phyloP scores from a whole-genome alignment of 768 basidiomycete species.

The Pholiota microspora region DNA sequence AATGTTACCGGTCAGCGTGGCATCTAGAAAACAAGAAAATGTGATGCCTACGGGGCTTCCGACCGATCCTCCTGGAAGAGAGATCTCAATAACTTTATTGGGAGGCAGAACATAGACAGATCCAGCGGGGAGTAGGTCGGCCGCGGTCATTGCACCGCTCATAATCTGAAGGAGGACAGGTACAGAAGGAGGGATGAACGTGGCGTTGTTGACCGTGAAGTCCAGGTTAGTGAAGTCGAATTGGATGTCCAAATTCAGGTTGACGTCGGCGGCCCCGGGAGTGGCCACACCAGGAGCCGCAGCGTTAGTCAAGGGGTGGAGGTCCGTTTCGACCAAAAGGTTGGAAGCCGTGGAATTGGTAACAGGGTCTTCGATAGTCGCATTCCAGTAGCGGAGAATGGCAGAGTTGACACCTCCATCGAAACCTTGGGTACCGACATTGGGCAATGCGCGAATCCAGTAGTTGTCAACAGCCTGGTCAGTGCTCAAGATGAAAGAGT shows the following conservation, averaged over 20 bases:
- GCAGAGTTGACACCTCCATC: slow-evolving; percentile 45
- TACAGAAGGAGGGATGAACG: slow-evolving; percentile 30
- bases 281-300: slow-evolving; percentile 26
- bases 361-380: not conserved
- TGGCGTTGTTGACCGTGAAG: slow-evolving; percentile 29
- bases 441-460: slow-evolving; percentile 35
- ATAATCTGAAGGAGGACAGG: slow-evolving; percentile 20
- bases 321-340: slow-evolving; percentile 32
- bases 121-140: not conserved
- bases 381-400: slow-evolving; percentile 43
- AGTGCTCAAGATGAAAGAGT: slow-evolving; percentile 31
- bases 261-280: slow-evolving; percentile 36
- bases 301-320: slow-evolving; percentile 7
- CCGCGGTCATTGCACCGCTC: slow-evolving; percentile 29
- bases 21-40: not conserved
- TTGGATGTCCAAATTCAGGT: slow-evolving; percentile 24
- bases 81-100: not conserved
- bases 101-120: not conserved
- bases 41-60: not conserved
- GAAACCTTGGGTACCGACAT: slow-evolving; percentile 14
- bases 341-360: slow-evolving; percentile 24
- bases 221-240: slow-evolving; percentile 15
- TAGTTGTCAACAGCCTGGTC: slow-evolving; percentile 37
- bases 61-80: not conserved
- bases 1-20: not conserved